Base-by-base conservation (phyloP, 352 stramenopile genomes). In the Phytopythium vexans region DNA sequence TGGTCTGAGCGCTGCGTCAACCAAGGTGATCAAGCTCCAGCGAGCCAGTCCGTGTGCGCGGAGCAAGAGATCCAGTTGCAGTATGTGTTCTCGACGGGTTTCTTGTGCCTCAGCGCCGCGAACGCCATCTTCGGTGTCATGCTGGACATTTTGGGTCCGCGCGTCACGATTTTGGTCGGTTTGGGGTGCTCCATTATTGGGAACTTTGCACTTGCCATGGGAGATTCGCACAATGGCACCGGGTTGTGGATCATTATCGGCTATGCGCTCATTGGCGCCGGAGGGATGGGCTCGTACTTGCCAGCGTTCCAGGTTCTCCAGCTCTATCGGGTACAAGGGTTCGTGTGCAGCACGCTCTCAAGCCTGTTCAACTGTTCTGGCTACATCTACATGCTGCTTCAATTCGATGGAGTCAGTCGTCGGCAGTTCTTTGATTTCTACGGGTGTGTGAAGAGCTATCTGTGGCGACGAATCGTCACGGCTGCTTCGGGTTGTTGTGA, bases 281-380 rank as follows among this genome's bases (percentile, higher is more conserved):
- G 81, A 4, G 83, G 83, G 47, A 92, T 82, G 64, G 83, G 78
- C 12, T 74, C 77, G n/a, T 92, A 88, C 59, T 48, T 93, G 51
- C 77, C 80, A 1, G 76, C 81, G 1, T 90, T 93, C 49, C 83
- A 93, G 63, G 69, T 93, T n/a, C 62, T 92, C 4, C 78, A 92
- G 52, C 60, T 93, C 4, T 93, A 84, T 46, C 65, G 85, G 49
- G 72, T 80, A 1, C 83, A 93, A 68, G 83, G 81, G 0, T 66
- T 90, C 16, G 78, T 90, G 36, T 93, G 80, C 60, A 91, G 80
- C 39, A 82, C 73, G n/a, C 58, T 91, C 14, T 91, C 83, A 14
- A 93, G 83, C 40, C 58, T 93, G 40, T 93, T 93, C 54, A 93
- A 93, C 45, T 89, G 81, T 27, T 93, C 81, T 4, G 81, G 83